Base-by-base conservation (phyloP, 495 filamentous ascomycete species). In the Penicillium pulvis region DNA sequence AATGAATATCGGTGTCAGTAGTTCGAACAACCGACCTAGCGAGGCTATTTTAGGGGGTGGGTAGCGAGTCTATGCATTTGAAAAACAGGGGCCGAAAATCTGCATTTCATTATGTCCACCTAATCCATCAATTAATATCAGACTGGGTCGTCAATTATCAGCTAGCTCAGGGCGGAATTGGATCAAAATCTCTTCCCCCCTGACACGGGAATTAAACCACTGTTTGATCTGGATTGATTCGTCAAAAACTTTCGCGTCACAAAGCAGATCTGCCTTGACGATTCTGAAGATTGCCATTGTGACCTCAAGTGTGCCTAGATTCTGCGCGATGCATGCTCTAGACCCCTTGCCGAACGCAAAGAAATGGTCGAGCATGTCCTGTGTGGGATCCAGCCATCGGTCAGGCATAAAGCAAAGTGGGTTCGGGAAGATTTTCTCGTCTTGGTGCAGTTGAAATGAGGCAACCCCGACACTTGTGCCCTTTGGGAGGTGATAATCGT, bases 291-390 rank as follows among this genome's bases (percentile, higher is more conserved):
- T 68, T 1, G 69, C 74, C 61, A 72, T 53, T 14, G 59, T 74
- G 17, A 83, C 55, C 59, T 81, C 74, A 9, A 60, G 46, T 23
- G 54, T 75, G 0, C 79, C 81, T 39, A 85, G 49, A 53, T 80
- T 80, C 49, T 75, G 58, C 12, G 76, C 82, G 61, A 85, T 82
- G 54, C 82, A 85, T 11, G 68, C 65, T 53, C 82, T 69, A 3
- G 71, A 58, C 0, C 82, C 82, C 31, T 74, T 69, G 6, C 81
- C 79, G 57, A 82, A 85, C 0, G 76, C 74, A 43, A 83, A 76
- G 43, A 65, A 74, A 49, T 75, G 62, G 11, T 69, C 71, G 16
- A 69, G 53, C 75, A 79, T 79, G 4, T 75, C 69, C 6, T 66
- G 56, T 0, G 64, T 75, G 1, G 67, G 59, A 17, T 72, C 57